Conservation (phyloP, 306 rosid genomes). For the Leucaena leucocephala region DNA sequence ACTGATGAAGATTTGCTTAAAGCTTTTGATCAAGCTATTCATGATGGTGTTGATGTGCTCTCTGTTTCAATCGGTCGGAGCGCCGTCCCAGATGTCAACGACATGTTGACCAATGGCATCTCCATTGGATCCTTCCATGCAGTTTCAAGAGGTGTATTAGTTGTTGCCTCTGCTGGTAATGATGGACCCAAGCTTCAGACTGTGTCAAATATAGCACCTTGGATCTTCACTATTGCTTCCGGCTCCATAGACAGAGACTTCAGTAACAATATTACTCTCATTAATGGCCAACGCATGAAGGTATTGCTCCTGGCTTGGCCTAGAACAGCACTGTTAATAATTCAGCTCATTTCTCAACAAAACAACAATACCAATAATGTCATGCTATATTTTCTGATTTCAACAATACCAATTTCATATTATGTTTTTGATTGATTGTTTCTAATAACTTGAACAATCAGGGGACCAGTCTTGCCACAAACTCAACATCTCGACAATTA, state of each 20-base stretch:
- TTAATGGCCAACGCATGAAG: constrained; percentile 34
- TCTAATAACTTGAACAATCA: not conserved
- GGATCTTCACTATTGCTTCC: too few relatives aligned
- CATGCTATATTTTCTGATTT: too few relatives aligned
- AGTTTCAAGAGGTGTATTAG: constrained; percentile 24
- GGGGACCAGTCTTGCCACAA: constrained; percentile 66
- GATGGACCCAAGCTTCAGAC: constrained; percentile 47
- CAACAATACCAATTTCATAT: not conserved
- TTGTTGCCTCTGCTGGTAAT: constrained; percentile 42
- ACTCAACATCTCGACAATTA: constrained; percentile 43
- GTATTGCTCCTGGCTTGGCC: not conserved
- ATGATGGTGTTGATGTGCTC: constrained; percentile 68
- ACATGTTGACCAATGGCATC: constrained; percentile 36
- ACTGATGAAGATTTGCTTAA: constrained; percentile 65
- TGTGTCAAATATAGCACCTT: too few relatives aligned
- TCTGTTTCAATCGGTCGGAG: constrained; percentile 55
- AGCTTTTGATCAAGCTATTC: constrained; percentile 65
- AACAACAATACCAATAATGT: not conserved
- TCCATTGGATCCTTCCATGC: too few relatives aligned
- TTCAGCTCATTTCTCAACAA: not conserved
- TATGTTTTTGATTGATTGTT: not conserved
- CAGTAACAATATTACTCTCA: not conserved
- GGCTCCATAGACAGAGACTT: too few relatives aligned
- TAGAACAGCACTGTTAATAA: not conserved
- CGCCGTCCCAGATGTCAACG: not conserved